Base-by-base conservation (phyloP, 2,329 filamentous ascomycete species). In the Dactylellina leptospora region DNA sequence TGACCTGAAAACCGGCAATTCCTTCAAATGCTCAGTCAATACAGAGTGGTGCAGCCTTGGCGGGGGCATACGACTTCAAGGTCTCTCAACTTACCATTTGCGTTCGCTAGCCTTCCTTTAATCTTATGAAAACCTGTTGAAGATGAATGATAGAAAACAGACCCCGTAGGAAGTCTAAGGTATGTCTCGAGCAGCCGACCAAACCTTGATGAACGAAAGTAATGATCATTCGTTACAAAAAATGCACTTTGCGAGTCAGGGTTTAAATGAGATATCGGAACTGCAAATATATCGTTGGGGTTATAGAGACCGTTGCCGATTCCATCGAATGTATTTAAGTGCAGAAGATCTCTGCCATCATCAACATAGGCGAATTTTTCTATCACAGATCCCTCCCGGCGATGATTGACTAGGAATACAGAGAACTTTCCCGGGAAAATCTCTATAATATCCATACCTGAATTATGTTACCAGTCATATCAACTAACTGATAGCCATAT, bases 211-310 rank as follows among this genome's bases (percentile, higher is more conserved):
- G 28, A 28, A n/a, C 48, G 47, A 42, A 70, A 70, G 16, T 54
- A 70, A 16, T 70, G 56, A 33, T 70, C 64, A 22, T 70, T 70
- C 33, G 64, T 70, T 28, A 61, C 64, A 48, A 70, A 70, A 28
- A 70, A 70, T 8, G 48, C 55, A 13, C 23, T 50, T 27, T 70
- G 16, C 10, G 40, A 8, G 3, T n/a, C 28, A 16, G 38, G 23
- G 47, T 25, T 38, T 5, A 22, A 5, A 6, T 38, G 13, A 2
- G 56, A 55, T 3, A 48, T 16, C 1, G 64, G 56, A 20, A 70
- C 16, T 18, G 64, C 64, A 44, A 70, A 70, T n/a, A 70, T 54
- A 23, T 70, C 64, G 16, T 70, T 70, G 18, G 64, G 64, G 18
- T 70, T 70, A 27, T 56, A 30, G 3, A 70, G 48, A 2, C 64